Conservation (phyloP, 1,284 basidiomycete species). For the Ustilago vetiveriae region DNA sequence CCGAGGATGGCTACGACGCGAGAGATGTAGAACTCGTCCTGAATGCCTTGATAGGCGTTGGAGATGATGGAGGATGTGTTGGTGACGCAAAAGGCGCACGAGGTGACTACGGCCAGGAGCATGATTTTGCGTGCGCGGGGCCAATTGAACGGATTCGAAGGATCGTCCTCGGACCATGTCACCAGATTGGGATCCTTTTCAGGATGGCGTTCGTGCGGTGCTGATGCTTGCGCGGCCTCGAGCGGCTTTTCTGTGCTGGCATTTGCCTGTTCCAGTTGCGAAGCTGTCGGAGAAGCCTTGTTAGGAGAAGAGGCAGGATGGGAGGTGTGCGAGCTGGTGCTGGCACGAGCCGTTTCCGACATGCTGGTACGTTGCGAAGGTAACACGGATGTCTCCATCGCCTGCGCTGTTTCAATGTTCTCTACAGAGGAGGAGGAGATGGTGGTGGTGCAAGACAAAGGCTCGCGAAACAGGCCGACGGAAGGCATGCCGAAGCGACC, state of each 20-base stretch:
- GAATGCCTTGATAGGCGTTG: conserved; percentile 63
- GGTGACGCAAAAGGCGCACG: conserved; percentile 52
- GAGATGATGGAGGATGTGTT: conserved; percentile 50
- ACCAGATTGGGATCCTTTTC: conserved; percentile 47
- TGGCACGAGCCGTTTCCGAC: conserved; percentile 30
- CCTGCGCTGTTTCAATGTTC: background rate
- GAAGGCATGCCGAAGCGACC: no score
- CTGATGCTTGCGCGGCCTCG: background rate
- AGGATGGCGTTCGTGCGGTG: no score
- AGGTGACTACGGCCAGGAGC: conserved; percentile 33
- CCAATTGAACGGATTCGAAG: conserved; percentile 50
- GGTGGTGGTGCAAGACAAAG: conserved; percentile 2
- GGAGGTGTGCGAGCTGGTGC: conserved; percentile 27
- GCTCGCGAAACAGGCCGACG: no score
- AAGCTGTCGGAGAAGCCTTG: conserved; percentile 11
- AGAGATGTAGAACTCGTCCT: conserved; percentile 73
- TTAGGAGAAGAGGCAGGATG: conserved; percentile 5
- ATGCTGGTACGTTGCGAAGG: conserved; percentile 36
- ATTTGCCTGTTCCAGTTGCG: conserved; percentile 12
- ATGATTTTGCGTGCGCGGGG: conserved; percentile 26
- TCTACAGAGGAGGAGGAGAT: background rate
- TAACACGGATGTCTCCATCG: conserved; percentile 29
- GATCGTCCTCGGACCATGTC: conserved; percentile 35
- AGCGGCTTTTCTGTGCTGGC: background rate
- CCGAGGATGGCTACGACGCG: conserved; percentile 78